phyloP scores from a whole-genome alignment of 805 yeast genomes.

The Candida argentea region DNA sequence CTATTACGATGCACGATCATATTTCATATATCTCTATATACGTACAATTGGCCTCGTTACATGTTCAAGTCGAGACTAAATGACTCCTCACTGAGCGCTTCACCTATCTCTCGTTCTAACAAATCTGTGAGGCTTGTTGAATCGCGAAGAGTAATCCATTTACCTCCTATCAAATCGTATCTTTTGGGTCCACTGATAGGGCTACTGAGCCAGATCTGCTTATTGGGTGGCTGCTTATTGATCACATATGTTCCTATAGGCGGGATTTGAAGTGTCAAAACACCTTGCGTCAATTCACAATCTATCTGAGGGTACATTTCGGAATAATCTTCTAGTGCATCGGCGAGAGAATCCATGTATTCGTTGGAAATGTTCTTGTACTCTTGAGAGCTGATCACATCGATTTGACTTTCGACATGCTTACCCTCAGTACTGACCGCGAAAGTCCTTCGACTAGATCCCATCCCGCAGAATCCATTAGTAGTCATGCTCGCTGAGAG shows the following conservation, averaged over 20 bases:
- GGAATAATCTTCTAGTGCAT: conserved; percentile 55
- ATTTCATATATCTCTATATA: too few relatives aligned
- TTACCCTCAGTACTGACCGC: conserved; percentile 42
- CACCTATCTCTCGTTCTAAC: conserved; percentile 21
- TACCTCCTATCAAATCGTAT: conserved; percentile 55
- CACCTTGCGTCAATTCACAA: conserved; percentile 79
- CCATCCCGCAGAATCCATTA: too few relatives aligned
- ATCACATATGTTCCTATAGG: conserved; percentile 79
- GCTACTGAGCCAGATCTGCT: conserved; percentile 91
- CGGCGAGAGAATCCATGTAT: conserved; percentile 60
- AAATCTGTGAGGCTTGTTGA: conserved; percentile 23
- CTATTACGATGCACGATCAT: too few relatives aligned
- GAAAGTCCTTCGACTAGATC: too few relatives aligned
- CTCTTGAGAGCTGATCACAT: conserved; percentile 34
- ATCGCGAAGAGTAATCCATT: conserved; percentile 78
- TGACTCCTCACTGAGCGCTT: conserved; percentile 12
- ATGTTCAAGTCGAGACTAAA: background rate
- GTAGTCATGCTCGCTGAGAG: too few relatives aligned
- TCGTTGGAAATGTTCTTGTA: conserved; percentile 59
- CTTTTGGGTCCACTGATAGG: conserved; percentile 89
- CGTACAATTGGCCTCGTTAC: background rate
- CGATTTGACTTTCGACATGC: conserved; percentile 42
- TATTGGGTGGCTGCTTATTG: conserved; percentile 95
- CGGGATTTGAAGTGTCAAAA: conserved; percentile 62
- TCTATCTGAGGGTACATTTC: conserved; percentile 59